Evolutionary conservation across 345 rosid genomes (phyloP), one percentile per base, ranked within the genome.

Genomic region (Mercurialis annua): DNA sequence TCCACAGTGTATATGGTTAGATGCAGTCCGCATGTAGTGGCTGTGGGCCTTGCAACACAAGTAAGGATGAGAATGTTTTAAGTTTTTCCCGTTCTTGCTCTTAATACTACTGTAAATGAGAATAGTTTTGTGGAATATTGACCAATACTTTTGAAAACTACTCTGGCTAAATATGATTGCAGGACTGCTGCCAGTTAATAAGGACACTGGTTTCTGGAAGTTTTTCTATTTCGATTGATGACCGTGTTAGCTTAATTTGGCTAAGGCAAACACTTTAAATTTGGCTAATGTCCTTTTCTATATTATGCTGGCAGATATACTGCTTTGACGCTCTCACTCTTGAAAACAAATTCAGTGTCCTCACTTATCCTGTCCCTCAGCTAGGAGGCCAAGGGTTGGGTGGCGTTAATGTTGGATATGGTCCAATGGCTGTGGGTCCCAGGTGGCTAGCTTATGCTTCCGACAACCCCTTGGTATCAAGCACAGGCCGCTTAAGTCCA

Each of bases 361-460:
- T 94, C 68, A 89, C 98, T 0, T 85, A 86, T 85, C 98, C 93
- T 23, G 86, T 89, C 80, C 99, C 92, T 48, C 99, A 87, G 46
- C 70, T 85, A 71, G 95, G 90, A 72, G 87, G 85, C 72, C 95
- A 85, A 75, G 97, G 97, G 78, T 65, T 78, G 43, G 46, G 71
- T 58, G 94, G 92, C 72, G 79, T 89, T 64, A 89, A 89, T 79
- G 64, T 89, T 23, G 99, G 99, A 42, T 89, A 89, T 71, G 99
- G 99, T 65, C 99, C 99, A 65, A 88, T 91, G 99, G 92, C 94
- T 72, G 87, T 94, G 66, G 99, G 99, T 58, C 83, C 95, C 20
- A 84, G 96, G 78, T 94, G 98, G 99, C 81, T 94, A 80, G 99
- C 97, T 73, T 94, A 89, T 88, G 92, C 98, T 73, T 84, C 99